A percentile compares a stretch with the other conserved stretches of the same genome.
Evolutionary conservation across 2,329 filamentous ascomycete genomes (phyloP).

Genomic region (Alternaria novae-zelandiae): DNA sequence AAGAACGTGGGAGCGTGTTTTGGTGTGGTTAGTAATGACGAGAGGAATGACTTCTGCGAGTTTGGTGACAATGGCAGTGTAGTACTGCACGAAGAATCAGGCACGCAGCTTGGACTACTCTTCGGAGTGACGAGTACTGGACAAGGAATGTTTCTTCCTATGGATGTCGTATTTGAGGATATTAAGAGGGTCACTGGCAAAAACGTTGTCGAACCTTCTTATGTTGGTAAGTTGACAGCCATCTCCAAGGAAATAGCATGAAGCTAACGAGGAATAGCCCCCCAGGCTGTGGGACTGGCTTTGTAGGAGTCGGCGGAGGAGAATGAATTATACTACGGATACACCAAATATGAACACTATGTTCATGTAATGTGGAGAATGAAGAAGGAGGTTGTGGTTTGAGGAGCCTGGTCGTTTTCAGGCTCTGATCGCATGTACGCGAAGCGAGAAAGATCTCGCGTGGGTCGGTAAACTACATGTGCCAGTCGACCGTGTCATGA

Average conservation of each 20-base stretch:
- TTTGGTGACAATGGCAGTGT: background rate
- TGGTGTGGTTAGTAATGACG: background rate
- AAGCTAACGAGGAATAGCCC: background rate
- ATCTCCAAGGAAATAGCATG: accelerated
- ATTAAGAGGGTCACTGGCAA: background rate
- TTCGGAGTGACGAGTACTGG: background rate
- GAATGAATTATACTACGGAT: background rate
- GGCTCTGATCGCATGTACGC: too few relatives aligned
- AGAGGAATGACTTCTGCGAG: background rate
- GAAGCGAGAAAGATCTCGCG: too few relatives aligned
- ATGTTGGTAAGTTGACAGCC: accelerated
- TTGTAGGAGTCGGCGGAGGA: accelerated
- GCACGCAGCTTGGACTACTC: background rate
- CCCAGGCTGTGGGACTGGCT: background rate
- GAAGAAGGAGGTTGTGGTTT: too few relatives aligned
- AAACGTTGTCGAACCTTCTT: background rate
- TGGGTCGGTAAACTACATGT: too few relatives aligned
- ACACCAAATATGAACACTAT: background rate
- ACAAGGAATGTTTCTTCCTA: background rate
- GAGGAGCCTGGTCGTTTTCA: too few relatives aligned
- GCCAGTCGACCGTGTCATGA: too few relatives aligned
- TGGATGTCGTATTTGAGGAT: background rate
- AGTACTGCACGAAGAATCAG: background rate
- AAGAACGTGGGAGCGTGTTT: background rate
- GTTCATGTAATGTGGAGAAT: background rate